phyloP scores from a whole-genome alignment of 768 basidiomycete genomes.

The Suillus americanus region DNA sequence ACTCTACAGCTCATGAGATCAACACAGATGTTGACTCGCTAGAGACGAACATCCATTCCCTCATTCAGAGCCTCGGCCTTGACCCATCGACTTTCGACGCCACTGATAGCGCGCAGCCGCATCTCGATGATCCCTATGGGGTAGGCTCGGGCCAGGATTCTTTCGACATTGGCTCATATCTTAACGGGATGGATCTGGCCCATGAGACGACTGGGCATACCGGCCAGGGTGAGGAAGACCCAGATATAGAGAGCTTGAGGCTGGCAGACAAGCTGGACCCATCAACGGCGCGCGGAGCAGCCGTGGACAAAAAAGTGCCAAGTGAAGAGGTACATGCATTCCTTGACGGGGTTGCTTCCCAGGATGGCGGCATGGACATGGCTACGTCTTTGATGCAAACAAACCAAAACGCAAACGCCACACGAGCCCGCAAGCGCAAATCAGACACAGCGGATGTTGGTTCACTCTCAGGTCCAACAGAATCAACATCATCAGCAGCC shows the following conservation, averaged over 20 bases:
- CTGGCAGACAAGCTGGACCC: conserved; percentile 34
- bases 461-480: not conserved
- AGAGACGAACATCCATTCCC: conserved; percentile 63
- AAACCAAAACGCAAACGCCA: not conserved
- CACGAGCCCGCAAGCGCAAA: conserved; percentile 39
- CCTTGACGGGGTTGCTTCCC: conserved; percentile 42
- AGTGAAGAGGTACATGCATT: conserved; percentile 41
- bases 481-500: conserved; percentile 3
- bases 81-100: conserved; percentile 42
- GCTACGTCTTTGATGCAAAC: not conserved
- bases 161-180: conserved; percentile 41
- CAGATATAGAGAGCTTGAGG: conserved; percentile 27
- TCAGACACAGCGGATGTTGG: conserved; percentile 30
- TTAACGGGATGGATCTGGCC: conserved; percentile 33
- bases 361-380: conserved; percentile 20
- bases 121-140: conserved; percentile 9
- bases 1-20: conserved; percentile 62
- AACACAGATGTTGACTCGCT: conserved; percentile 72
- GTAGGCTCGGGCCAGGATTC: conserved; percentile 19
- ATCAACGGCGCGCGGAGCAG: conserved; percentile 30
- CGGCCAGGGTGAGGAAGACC: conserved; percentile 22
- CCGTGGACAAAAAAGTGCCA: conserved; percentile 28
- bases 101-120: not conserved
- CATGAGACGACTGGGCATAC: conserved; percentile 23
- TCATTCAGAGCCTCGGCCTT: conserved; percentile 71